Evolutionary conservation across 768 basidiomycete species (phyloP), one percentile per base, ranked within the genome.

Genomic region (Boletus barrowsii): DNA sequence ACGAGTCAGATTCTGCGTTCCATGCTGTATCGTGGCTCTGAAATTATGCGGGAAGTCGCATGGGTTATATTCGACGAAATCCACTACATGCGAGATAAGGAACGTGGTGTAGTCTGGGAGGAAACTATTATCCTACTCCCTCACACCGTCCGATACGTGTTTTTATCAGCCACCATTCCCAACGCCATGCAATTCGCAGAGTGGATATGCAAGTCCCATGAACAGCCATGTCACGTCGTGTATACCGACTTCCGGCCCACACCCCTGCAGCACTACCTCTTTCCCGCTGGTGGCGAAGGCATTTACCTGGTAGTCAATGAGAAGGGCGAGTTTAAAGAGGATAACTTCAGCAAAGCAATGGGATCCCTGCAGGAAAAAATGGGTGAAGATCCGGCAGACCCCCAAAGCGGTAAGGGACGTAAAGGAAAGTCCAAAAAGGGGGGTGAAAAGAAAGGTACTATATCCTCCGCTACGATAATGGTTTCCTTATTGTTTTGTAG

Each of bases 11-110:
- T 99, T 85, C 71, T 99, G 48, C 86, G 97, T 18, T 98, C 95
- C 5, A 99, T 99, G 96, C 76, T 99, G 26, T 99, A 99, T 68
- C 87, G 97, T 50, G 97, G 97, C 37, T 98, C 94, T 4, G 97
- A 99, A 75, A 88, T 99, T 61, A 95, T 98, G 90, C 90, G 97
- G 53, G 97, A 99, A 76, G 96, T 99, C n/a, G 94, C 95, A 1
- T 99, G 97, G 97, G 96, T 98, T 53, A 84, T 99, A 60, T 99
- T 98, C 70, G 97, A 99, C 68, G 97, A 99, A 74, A 97, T 99
- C 57, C 97, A 99, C 68, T 99, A 98, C 74, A 99, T 98, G 97
- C 88, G 97, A 56, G 97, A 98, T 77, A 93, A 93, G 65, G 97
- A 99, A 69, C 90, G 97, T 61, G 97, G 97, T 61, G 97, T 99